Base-by-base conservation (phyloP, 805 yeast species). In the Nakazawaea wyomingensis region DNA sequence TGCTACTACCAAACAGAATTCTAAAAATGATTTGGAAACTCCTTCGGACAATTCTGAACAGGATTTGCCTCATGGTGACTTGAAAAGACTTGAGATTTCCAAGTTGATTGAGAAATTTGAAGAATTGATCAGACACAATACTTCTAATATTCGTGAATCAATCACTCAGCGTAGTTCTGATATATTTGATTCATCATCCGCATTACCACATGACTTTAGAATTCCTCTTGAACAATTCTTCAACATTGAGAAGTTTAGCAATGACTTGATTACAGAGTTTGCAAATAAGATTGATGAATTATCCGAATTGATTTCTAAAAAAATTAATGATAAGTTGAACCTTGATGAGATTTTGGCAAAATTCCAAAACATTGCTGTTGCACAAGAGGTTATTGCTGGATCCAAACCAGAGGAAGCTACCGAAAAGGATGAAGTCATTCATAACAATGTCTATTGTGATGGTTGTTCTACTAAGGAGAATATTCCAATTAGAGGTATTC, bases 401-500 rank as follows among this genome's bases (percentile, higher is more conserved):
- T n/a, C n/a, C n/a, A n/a, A n/a, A 26, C 17, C 18, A 26, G 14
- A 24, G n/a, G 30, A 24, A 26, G 21, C 22, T 24, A 11, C 18
- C 5, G 22, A 19, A 19, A 19, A 38, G 7, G 8, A n/a, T n/a
- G 27, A 22, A n/a, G 18, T 20, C 27, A 11, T 51, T 8, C 61
- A 57, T 31, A 19, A 39, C 5, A 45, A 45, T 24, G 51, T 61
- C 19, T 28, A 49, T n/a, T 62, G 68, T 46, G 66, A 64, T 47
- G 56, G 57, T 14, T 64, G 68, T 44, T 53, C 55, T 35, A 19
- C 37, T 24, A 29, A 37, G 34, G 20, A 17, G 16, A 18, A 30
- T 11, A 5, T 6, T 18, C 73, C 76, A 3, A 60, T 74, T 34
- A 47, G 40, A 18, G 83, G 83, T 6, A 48, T 56, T 5, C 64